A percentile compares a stretch with the other conserved stretches of the same genome.
phyloP scores from a whole-genome alignment of 306 rosid species.

The Cicer judaicum region DNA sequence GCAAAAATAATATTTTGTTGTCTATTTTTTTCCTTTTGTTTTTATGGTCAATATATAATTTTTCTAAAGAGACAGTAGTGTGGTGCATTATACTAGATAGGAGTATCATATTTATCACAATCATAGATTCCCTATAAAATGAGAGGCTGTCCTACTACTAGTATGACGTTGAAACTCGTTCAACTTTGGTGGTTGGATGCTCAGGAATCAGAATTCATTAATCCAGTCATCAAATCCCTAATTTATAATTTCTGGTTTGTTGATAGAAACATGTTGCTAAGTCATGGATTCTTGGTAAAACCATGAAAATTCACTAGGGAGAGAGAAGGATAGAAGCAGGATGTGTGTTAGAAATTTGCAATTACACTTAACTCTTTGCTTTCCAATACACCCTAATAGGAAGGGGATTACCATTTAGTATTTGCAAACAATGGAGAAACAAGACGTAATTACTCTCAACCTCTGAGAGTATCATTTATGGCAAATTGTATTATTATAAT shows the following conservation, averaged over 20 bases:
- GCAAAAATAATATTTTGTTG: too few relatives aligned
- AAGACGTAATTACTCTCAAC: neutral
- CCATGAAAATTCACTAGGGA: neutral
- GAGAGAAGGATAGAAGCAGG: neutral
- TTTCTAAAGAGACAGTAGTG: neutral
- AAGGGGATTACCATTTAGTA: neutral
- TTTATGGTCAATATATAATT: neutral
- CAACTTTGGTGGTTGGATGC: neutral
- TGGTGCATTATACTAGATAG: neutral
- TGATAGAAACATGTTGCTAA: neutral
- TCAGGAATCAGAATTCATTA: neutral
- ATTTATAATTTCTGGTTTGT: neutral
- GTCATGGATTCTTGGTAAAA: neutral
- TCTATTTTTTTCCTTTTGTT: too few relatives aligned
- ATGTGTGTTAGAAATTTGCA: neutral
- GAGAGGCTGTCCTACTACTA: neutral
- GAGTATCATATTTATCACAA: neutral
- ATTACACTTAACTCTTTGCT: neutral
- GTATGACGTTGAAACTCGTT: neutral
- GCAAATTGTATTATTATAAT: slow-evolving; percentile 3
- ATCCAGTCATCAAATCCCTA: neutral
- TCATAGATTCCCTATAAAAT: neutral
- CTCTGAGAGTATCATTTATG: neutral
- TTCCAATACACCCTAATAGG: neutral
- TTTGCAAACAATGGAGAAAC: neutral